Percentiles rank a stretch among this genome's conserved stretches.
Evolutionary conservation across 2,329 filamentous ascomycete genomes (phyloP).

Genomic region (Ophiosphaerella korrae): DNA sequence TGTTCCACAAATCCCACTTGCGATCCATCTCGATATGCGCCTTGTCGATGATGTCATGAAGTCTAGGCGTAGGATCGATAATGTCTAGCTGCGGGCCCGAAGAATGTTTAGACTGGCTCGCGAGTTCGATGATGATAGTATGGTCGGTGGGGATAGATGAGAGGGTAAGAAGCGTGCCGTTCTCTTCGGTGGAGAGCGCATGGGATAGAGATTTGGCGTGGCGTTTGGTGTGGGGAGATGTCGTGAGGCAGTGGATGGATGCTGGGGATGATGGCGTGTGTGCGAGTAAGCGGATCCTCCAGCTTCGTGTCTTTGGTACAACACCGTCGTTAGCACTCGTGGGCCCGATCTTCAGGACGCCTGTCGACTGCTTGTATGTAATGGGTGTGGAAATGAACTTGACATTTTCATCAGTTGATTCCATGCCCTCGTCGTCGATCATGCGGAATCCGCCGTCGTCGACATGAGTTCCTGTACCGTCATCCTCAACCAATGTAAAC

Average conservation of each 20-base stretch:
- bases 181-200: conserved; percentile 19
- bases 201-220: conserved; percentile 29
- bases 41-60: conserved; percentile 38
- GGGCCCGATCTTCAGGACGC: conserved; percentile 43
- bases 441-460: conserved; percentile 45
- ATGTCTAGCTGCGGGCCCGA: conserved; percentile 39
- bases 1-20: conserved; percentile 42
- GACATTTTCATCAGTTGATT: conserved; percentile 31
- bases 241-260: conserved; percentile 35
- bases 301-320: conserved; percentile 36
- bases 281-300: conserved; percentile 41
- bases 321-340: conserved; percentile 29
- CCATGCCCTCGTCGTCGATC: conserved; percentile 49
- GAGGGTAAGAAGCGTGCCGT: conserved; percentile 35
- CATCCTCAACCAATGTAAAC: conserved; percentile 59
- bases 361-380: conserved; percentile 45
- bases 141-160: conserved; percentile 26
- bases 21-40: conserved; percentile 36
- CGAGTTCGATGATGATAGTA: conserved; percentile 36
- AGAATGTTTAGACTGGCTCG: neutral
- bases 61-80: conserved; percentile 34
- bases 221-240: conserved; percentile 25
- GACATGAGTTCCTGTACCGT: conserved; percentile 40
- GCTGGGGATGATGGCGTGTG: conserved; percentile 20
- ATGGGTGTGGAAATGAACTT: conserved; percentile 42